phyloP scores from a whole-genome alignment of 805 yeast genomes.

The Wickerhamomyces kurtzmanii region DNA sequence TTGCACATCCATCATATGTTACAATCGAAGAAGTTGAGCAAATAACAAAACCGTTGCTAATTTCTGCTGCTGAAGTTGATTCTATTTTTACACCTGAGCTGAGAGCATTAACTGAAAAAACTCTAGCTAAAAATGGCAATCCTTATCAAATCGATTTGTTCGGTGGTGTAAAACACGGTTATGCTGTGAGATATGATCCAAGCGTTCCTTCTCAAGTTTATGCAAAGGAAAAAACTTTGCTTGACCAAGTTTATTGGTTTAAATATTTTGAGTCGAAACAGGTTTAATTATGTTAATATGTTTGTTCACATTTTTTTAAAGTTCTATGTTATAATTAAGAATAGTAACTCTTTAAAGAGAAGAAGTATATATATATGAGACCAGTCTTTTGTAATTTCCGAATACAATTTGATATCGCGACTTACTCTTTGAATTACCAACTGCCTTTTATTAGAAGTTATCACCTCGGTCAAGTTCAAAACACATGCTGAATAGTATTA shows the following conservation, averaged over 20 bases:
- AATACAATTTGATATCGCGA: no score
- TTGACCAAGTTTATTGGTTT: conserved; percentile 22
- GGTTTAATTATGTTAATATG: no score
- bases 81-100: conserved; percentile 45
- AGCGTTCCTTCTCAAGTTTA: conserved; percentile 39
- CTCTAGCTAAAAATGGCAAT: conserved; percentile 41
- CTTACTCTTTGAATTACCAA: no score
- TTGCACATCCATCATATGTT: conserved; percentile 73
- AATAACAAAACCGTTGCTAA: conserved; percentile 49
- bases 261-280: conserved; percentile 5
- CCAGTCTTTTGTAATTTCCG: no score
- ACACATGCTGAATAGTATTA: no score
- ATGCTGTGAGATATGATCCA: conserved; percentile 68
- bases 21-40: conserved; percentile 48
- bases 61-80: conserved; percentile 67
- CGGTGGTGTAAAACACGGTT: conserved; percentile 68
- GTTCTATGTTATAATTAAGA: no score
- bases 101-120: conserved; percentile 48
- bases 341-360: no score
- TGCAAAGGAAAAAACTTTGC: conserved; percentile 58
- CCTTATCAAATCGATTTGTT: conserved; percentile 53
- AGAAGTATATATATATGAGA: no score
- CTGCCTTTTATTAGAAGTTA: no score
- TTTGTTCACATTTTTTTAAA: no score
- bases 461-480: no score